These are phyloP conservation scores for Ophiognomonia clavigignenti-juglandacearum DNA, from an alignment of 2,329 filamentous ascomycete genomes.

Conservation along the genomic window DNA sequence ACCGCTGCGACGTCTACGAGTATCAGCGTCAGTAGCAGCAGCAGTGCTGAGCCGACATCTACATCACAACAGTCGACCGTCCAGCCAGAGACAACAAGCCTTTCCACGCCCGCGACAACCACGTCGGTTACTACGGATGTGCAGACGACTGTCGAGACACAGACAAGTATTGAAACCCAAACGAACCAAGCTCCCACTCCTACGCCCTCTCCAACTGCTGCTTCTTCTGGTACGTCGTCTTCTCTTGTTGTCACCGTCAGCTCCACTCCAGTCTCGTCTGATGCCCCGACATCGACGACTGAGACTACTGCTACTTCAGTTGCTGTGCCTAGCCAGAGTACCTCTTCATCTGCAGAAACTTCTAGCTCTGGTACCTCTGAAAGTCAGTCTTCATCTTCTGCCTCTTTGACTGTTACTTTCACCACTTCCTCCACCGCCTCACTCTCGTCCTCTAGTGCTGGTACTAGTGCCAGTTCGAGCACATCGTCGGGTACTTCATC, in stretches of 20 bases:
- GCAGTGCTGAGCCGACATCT: too few relatives aligned
- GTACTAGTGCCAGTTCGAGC: neutral
- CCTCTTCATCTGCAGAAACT: slow-evolving; percentile 10
- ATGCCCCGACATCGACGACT: slow-evolving; percentile 24
- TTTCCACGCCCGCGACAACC: too few relatives aligned
- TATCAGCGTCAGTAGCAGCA: slow-evolving; percentile 15
- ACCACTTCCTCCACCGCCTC: slow-evolving; percentile 14
- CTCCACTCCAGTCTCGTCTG: slow-evolving; percentile 18
- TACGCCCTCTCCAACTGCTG: slow-evolving; percentile 15
- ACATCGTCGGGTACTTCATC: slow-evolving; percentile 7
- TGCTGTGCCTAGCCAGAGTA: slow-evolving; percentile 14
- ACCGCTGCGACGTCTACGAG: too few relatives aligned
- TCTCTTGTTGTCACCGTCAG: slow-evolving; percentile 13
- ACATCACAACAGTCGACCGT: too few relatives aligned
- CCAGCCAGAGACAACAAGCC: too few relatives aligned
- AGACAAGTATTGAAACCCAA: too few relatives aligned
- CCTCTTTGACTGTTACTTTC: slow-evolving; percentile 14
- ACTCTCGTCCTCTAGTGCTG: neutral
- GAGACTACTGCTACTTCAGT: slow-evolving; percentile 21
- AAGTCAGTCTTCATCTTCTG: slow-evolving; percentile 20
- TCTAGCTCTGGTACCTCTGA: slow-evolving; percentile 15
- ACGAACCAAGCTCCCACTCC: slow-evolving; percentile 21
- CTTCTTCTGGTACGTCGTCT: slow-evolving; percentile 26
- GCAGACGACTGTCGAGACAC: too few relatives aligned
- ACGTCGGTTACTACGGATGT: too few relatives aligned